Base-by-base conservation (phyloP, 1,284 basidiomycete species). In the Puccinia coronata region DNA sequence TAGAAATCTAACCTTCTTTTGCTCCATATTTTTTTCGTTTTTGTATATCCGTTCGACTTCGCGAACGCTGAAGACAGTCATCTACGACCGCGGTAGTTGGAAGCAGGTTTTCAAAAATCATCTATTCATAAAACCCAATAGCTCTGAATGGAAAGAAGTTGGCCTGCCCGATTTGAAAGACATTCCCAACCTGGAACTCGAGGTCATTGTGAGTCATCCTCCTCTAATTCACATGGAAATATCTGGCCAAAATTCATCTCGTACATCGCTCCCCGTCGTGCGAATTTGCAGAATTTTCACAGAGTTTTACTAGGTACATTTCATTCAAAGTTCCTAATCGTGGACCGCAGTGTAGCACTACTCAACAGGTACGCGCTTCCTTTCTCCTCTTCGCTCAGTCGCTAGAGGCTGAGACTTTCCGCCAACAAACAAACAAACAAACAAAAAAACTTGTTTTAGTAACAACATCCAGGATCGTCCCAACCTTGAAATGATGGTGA, bases 271-370 rank as follows among this genome's bases (percentile, higher is more conserved):
- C 39, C 20, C 28, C 28, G 31, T 51, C 43, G 16, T 80, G 28
- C 23, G 5, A 23, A 23, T 72, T 80, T 47, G 18, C 61, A 77
- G 67, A 86, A 86, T 81, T 86, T 86, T 69, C 86, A 86, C 59
- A 83, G 84, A 23, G 85, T 85, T 12, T 82, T 85, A 34, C 84
- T 85, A 70, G 92, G 92, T 43, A 93, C 92, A 0, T 93, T 93
- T 86, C 92, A 93, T 84, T 90, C 91, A 63, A 93, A 93, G 85
- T 92, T 92, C 82, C 88, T 92, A 85, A 88, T 93, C 77, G 90
- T 93, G 12, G 92, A 93, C 84, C 88, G 92, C 23, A 91, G 90
- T 83, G 88, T 92, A 41, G 92, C 91, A 0, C 87, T 92, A 79
- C 87, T 93, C 83, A 92, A 92, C 86, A 90, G 89, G 80, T 92